Evolutionary conservation across 768 basidiomycete genomes (phyloP), one percentile per base, ranked within the genome.

Genomic region (Trametes meyenii): DNA sequence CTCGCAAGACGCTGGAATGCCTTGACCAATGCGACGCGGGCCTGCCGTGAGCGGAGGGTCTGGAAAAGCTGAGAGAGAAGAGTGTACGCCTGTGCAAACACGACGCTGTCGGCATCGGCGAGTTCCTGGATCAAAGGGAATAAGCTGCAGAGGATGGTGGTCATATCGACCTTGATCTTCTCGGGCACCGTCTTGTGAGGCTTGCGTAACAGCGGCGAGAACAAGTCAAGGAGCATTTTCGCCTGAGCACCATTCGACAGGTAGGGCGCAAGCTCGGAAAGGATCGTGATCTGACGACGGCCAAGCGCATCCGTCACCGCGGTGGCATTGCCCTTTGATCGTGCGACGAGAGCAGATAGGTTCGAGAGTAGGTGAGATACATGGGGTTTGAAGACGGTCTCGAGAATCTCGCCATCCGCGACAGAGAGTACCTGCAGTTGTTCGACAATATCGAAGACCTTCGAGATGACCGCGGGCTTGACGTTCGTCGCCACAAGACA

Each of bases 381-480:
- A 71, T 91, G 85, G 0, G 88, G 94, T 64, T 83, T 83, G 61
- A 95, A 74, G 33, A 92, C 78, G 21, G 66, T 64, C 26, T 83
- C 81, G 1, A 81, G 78, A 29, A 88, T 76, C 13, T 68, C 69
- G 29, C 75, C 76, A 43, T 88, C 83, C 5, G 79, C 79, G 2
- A 78, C 72, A 2, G 89, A 83, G 29, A 83, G 77, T 3, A 71
- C 78, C 51, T 92, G 77, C 0, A 98, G 72, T 36, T 80, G 81
- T 44, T 94, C 92, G 50, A 95, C 79, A 60, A 96, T 86, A 69
- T 98, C 96, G 66, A 96, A 89, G 4, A 98, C 81, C 54, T 85
- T 84, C 14, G 81, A 82, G 44, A 96, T 78, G 16, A 98, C 96
- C 0, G 84, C 74, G 1, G 94, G 87, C 73, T 98, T 97, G 73